Conservation (phyloP, 2,329 filamentous ascomycete species). For the Aureobasidium pullulans region DNA sequence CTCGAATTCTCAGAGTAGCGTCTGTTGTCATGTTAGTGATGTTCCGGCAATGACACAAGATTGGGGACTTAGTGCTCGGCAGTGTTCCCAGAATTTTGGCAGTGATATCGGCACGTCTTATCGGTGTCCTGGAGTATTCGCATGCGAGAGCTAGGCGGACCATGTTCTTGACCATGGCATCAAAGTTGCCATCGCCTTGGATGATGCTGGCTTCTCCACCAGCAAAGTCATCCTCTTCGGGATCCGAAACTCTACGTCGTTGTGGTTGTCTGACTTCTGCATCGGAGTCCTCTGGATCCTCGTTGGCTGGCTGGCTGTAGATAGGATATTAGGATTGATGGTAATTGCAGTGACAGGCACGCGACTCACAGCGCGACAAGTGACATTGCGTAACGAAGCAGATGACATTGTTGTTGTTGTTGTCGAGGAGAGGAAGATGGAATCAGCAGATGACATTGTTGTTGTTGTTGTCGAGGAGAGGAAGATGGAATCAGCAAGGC, state of each 20-base stretch:
- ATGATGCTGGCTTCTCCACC: conserved; percentile 19
- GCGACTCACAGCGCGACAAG: conserved; percentile 21
- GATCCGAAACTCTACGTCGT: conserved; percentile 19
- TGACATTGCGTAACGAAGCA: no score
- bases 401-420: no score
- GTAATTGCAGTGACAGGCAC: no score
- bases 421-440: no score
- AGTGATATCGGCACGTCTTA: conserved; percentile 52
- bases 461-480: no score
- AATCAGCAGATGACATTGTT: no score
- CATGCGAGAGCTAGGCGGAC: conserved; percentile 54
- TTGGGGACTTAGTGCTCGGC: no score
- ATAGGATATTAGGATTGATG: not conserved
- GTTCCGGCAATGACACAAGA: no score
- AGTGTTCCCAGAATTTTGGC: conserved; percentile 60
- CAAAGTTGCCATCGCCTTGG: conserved; percentile 25
- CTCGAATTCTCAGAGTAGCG: no score
- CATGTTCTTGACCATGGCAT: conserved; percentile 52
- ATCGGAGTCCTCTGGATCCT: conserved; percentile 20
- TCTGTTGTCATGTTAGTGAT: no score
- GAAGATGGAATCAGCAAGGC: no score
- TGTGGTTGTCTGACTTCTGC: conserved; percentile 25
- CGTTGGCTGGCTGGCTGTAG: conserved; percentile 13
- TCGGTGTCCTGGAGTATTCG: conserved; percentile 52
- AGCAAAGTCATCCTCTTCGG: conserved; percentile 14